Conservation (phyloP, 2,329 filamentous ascomycete genomes). For the Aspergillus hiratsukae region DNA sequence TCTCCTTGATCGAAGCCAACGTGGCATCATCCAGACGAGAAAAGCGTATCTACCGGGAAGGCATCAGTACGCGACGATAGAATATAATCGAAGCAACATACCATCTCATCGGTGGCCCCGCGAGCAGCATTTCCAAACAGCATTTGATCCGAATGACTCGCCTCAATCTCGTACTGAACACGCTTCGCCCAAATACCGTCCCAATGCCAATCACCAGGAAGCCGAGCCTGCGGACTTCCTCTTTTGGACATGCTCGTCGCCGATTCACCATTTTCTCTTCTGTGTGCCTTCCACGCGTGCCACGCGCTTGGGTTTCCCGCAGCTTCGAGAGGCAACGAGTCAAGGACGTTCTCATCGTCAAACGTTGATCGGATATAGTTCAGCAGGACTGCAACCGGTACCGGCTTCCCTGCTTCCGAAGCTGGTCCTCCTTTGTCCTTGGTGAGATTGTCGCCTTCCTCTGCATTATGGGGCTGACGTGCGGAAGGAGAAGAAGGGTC, state of each 20-base stretch:
- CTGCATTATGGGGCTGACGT: constrained; percentile 1
- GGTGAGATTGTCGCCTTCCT: constrained; percentile 11
- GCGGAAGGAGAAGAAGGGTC: constrained; percentile 5
- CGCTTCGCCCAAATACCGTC: constrained; percentile 93
- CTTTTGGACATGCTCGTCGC: constrained; percentile 30
- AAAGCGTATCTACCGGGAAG: constrained; percentile 35
- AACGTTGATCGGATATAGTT: constrained; percentile 80
- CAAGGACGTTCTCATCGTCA: constrained; percentile 69
- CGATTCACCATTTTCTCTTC: constrained; percentile 36
- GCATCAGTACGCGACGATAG: constrained; percentile 6
- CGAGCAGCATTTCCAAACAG: constrained; percentile 64
- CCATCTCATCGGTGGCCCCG: constrained; percentile 63
- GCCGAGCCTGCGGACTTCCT: constrained; percentile 47
- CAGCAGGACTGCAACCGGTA: constrained; percentile 64
- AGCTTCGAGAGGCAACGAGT: constrained; percentile 72
- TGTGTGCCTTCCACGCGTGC: constrained; percentile 83
- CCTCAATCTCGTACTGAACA: constrained; percentile 71
- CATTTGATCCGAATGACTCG: constrained; percentile 72
- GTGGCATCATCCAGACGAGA: constrained; percentile 32
- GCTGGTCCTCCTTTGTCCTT: constrained; percentile 8
- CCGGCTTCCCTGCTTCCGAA: constrained; percentile 31
- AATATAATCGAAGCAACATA: constrained; percentile 32
- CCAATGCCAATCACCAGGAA: constrained; percentile 92
- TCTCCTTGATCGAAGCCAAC: constrained; percentile 32
- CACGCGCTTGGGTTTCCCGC: constrained; percentile 88